Base-by-base conservation (phyloP, 2,329 filamentous ascomycete genomes). In the Cryphonectria japonica region DNA sequence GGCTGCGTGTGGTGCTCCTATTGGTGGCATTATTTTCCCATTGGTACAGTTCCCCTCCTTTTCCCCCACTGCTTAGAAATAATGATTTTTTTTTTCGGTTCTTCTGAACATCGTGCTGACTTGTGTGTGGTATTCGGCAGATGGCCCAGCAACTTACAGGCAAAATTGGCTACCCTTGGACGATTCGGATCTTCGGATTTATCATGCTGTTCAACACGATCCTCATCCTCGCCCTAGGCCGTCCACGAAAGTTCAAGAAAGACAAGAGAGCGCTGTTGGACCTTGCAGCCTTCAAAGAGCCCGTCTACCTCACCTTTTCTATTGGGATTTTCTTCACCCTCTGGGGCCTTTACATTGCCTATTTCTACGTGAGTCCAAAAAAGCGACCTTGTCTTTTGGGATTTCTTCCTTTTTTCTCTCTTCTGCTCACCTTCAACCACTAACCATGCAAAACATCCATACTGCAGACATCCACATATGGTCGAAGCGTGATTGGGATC, bases 21-120 rank as follows among this genome's bases (percentile, higher is more conserved):
- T 90, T 3, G 88, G 88, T 14, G 88, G 88, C 2, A 81, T 90
- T 1, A 78, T 90, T 11, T 90, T 88, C 75, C 88, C 89, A 0
- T 86, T 69, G 88, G 90, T 74, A 83, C 87, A 65, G 82, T 85
- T 11, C 37, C 37, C 62, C 81, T 92, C 14, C 81, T 89, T 19
- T 85, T 86, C 0, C 74, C 76, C 9, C 22, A 2, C 34, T 61
- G 39, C 41, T 43, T 13, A 43, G 16, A 6, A 16, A 41, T 7
- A 19, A 8, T 9, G n/a, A n/a, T n/a, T n/a, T 50, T 22, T 16
- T 19, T 34, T 34, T 34, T 34, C 2, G 34, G 34, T 34, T 34
- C 34, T 34, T 32, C 22, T 63, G 11, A 9, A 4, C 4, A 63
- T n/a, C 3, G 9, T 41, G 37, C 61, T 63, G 26, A 63, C 34